phyloP scores from a whole-genome alignment of 352 stramenopile species.

The Globisporangium paddicum region DNA sequence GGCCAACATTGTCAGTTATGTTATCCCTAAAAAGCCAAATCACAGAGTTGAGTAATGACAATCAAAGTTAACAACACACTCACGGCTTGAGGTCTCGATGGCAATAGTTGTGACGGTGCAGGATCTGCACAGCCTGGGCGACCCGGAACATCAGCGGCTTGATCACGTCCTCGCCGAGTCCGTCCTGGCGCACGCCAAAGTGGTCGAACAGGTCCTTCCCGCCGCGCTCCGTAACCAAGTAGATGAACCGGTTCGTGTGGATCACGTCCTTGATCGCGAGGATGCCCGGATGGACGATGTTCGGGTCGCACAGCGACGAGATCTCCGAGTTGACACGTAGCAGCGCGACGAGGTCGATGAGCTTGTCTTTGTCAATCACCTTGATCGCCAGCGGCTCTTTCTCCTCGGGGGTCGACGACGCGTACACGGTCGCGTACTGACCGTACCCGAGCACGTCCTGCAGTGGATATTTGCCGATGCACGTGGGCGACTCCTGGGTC shows the following conservation, averaged over 20 bases:
- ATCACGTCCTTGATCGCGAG: constrained; percentile 69
- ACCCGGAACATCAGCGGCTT: constrained; percentile 38
- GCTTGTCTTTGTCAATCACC: constrained; percentile 81
- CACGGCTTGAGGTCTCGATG: constrained; percentile 79
- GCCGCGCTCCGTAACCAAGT: constrained; percentile 78
- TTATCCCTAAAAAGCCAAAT: too few species aligned
- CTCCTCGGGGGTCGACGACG: constrained; percentile 19
- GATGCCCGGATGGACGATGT: constrained; percentile 58
- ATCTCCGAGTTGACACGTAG: constrained; percentile 82
- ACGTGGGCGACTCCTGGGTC: constrained; percentile 44
- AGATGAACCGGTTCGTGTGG: constrained; percentile 73
- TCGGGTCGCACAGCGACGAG: constrained; percentile 53
- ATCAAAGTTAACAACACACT: background rate
- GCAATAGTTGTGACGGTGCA: constrained; percentile 68
- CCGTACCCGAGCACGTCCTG: constrained; percentile 74
- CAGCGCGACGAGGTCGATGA: constrained; percentile 65
- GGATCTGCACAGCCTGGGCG: constrained; percentile 41
- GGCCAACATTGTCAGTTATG: background rate
- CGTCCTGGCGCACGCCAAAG: constrained; percentile 48
- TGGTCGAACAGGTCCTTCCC: constrained; percentile 84
- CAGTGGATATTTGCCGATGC: constrained; percentile 66
- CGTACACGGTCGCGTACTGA: constrained; percentile 80
- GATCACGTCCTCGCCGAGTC: constrained; percentile 39
- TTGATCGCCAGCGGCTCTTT: constrained; percentile 60
- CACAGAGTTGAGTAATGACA: background rate